Base-by-base conservation (phyloP, 1,284 basidiomycete genomes). In the Trichosporon inkin region DNA sequence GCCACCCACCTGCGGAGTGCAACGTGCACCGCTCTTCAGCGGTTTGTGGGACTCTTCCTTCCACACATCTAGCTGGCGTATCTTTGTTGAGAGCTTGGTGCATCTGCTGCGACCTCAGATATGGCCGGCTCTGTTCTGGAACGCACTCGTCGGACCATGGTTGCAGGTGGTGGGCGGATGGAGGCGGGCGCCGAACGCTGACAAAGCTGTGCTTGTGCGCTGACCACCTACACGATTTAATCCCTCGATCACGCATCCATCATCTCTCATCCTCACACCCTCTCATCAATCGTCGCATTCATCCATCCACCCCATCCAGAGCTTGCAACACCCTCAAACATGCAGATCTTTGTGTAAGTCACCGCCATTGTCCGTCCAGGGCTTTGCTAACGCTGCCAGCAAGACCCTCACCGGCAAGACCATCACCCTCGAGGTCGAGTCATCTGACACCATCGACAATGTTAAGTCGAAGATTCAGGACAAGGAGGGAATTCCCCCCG, bases 391-490 rank as follows among this genome's bases (percentile, higher is more conserved):
- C 56, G 1, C 5, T 22, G 17, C 41, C 16, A 49, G 44, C 10
- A 49, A 53, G 54, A 92, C 90, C 62, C 79, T 82, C 63, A 82
- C 81, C 67, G 81, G 81, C 67, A 82, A 81, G 81, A 82, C 81
- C 73, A 83, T 83, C 80, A 82, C 81, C 71, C 83, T 99, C 75
- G 97, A 97, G 82, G 92, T 93, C 55, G 92, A 95, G 81, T 78
- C 84, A 81, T 62, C 88, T 62, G 92, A 95, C 83, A 94, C 94
- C 65, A 94, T 97, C 81, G 92, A 97, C 84, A 95, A 95, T 84
- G 92, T 94, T 81, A 93, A 94, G 84, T 84, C 88, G 78, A 94
- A 94, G 81, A 94, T 94, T 74, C 90, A 94, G 79, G 91, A 93
- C 83, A 93, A 93, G 84, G 91, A 93, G 80, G 91, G 91, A 86